phyloP scores from a whole-genome alignment of 2,329 filamentous ascomycete species.

The Ophiostoma montium region DNA sequence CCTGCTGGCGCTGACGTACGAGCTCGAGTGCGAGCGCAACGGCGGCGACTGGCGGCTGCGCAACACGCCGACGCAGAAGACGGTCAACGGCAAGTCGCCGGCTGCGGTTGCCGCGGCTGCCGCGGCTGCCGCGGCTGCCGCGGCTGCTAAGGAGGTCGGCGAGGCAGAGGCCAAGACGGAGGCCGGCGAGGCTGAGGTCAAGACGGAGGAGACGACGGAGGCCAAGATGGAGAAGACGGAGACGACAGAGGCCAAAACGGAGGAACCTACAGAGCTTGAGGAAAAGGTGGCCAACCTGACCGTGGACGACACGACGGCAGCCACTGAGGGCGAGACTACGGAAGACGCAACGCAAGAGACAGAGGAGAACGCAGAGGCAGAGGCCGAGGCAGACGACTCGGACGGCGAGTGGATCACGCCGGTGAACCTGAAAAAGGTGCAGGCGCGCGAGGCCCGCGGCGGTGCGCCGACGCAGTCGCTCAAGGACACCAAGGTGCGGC shows the following conservation, averaged over 20 bases:
- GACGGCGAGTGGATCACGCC: constrained; percentile 85
- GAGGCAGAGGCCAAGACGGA: constrained; percentile 1
- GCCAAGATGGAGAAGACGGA: background rate
- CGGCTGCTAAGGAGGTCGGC: too few species aligned
- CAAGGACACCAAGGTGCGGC: constrained; percentile 34
- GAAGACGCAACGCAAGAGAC: constrained; percentile 11
- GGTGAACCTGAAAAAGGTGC: constrained; percentile 74
- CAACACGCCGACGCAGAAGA: constrained; percentile 64
- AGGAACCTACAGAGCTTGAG: constrained; percentile 4
- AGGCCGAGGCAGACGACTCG: constrained; percentile 19
- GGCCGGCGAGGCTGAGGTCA: background rate
- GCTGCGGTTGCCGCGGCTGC: constrained; percentile 12
- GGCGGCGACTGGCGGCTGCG: constrained; percentile 79
- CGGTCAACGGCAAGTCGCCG: constrained; percentile 55
- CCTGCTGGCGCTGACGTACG: constrained; percentile 79
- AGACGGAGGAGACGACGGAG: background rate
- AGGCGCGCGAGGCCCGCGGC: constrained; percentile 46
- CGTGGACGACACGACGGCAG: background rate
- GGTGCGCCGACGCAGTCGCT: constrained; percentile 34
- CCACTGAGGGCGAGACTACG: constrained; percentile 11
- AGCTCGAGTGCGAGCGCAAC: constrained; percentile 84
- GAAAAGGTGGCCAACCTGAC: constrained; percentile 4
- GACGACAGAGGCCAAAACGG: background rate
- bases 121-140: background rate
- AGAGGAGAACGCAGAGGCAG: constrained; percentile 25